These are phyloP conservation scores for Nakataea oryzae DNA, from an alignment of 2,329 filamentous ascomycete species.

Conservation along the genomic window DNA sequence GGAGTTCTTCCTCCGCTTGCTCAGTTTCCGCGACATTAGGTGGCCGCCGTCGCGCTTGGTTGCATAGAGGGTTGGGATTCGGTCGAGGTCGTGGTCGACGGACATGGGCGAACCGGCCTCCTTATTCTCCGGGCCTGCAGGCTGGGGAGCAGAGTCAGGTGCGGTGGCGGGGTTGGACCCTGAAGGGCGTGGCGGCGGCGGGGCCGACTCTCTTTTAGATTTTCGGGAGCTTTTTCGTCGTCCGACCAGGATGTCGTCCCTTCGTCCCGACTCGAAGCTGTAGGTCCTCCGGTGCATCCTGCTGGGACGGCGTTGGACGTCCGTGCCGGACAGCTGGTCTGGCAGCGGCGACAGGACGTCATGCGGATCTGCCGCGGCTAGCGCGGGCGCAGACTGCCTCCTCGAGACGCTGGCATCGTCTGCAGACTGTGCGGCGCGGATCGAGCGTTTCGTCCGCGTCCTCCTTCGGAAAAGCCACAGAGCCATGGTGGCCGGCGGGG, in stretches of 20 bases:
- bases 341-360: neutral
- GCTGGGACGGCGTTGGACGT: slow-evolving; percentile 15
- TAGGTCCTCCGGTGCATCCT: slow-evolving; percentile 44
- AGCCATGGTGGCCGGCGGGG: slow-evolving; percentile 44
- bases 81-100: slow-evolving; percentile 18
- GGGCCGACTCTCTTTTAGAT: slow-evolving; percentile 13
- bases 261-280: slow-evolving; percentile 51
- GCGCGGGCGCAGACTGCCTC: slow-evolving; percentile 20
- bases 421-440: slow-evolving; percentile 41
- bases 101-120: neutral
- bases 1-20: slow-evolving; percentile 63
- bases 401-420: slow-evolving; percentile 28
- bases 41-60: slow-evolving; percentile 51
- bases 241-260: slow-evolving; percentile 39
- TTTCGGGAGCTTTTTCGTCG: slow-evolving; percentile 12
- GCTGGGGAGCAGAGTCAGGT: neutral
- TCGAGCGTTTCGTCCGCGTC: slow-evolving; percentile 52
- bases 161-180: slow-evolving; percentile 7
- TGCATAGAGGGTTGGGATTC: slow-evolving; percentile 41
- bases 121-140: neutral
- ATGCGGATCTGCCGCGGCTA: slow-evolving; percentile 7
- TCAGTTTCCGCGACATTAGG: slow-evolving; percentile 53
- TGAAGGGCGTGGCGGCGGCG: slow-evolving; percentile 10
- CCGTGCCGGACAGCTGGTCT: neutral
- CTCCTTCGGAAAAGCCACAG: slow-evolving; percentile 76